Evolutionary conservation across 1,139 yeast species (phyloP), one percentile per base, ranked within the genome.

Genomic region (Candida sp.): DNA sequence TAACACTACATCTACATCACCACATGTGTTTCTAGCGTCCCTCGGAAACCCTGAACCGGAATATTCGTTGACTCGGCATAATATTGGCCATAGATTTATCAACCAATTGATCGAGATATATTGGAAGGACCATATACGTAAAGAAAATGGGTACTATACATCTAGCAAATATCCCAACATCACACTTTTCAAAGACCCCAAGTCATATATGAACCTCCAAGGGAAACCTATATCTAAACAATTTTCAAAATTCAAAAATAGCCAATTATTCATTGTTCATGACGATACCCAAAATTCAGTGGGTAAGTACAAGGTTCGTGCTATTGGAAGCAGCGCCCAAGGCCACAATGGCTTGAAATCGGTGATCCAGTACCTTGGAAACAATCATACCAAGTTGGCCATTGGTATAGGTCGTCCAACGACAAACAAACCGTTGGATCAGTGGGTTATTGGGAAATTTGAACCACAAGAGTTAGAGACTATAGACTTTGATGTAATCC

Each of bases 291-390:
- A 82, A 47, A 58, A 82, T 9, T 77, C 76, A 1, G 51, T 83
- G 4, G 97, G 97, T 0, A 75, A 77, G 43, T 66, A 80, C 22
- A 85, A 84, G 53, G 58, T 84, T 7, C 68, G 87, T 43, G 69
- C 64, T 32, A 81, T 76, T 21, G 77, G 75, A 2, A 68, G 84
- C 5, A 77, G 87, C 45, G 73, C 81, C 8, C 64, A 89, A 45
- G 96, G 96, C 0, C 97, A 89, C 55, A 88, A 87, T 57, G 97
- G 97, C 0, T 67, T 89, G 37, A 72, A 76, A 49, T 78, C 84
- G 33, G 74, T 87, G 15, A 75, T 74, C 40, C 55, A 59, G 15
- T 44, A 49, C 22, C 52, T 77, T 34, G 75, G 76, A 12, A 65
- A 64, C 45, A 72, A 73, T 2, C 82, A 79, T 51, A 70, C 75